These are phyloP conservation scores for Kernera saxatilis DNA, from an alignment of 345 rosid species.

Conservation along the genomic window DNA sequence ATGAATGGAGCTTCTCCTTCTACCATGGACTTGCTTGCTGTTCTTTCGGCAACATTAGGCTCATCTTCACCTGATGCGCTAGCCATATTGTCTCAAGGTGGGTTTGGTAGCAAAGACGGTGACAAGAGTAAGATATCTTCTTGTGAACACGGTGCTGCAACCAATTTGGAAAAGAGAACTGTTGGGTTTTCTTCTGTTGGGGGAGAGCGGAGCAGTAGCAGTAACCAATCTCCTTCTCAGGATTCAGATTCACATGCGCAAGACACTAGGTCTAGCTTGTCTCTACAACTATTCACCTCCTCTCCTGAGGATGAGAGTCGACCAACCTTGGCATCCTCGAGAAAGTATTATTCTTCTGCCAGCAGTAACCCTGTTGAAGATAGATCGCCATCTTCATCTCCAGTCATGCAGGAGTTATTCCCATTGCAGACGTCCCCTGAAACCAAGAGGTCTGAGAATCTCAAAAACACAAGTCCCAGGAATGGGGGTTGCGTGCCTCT, in stretches of 20 bases:
- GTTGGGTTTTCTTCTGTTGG: slow-evolving; percentile 43
- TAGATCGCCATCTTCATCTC: slow-evolving; percentile 76
- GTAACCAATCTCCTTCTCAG: slow-evolving; percentile 64
- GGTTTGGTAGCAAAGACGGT: slow-evolving; percentile 54
- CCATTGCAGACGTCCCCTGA: slow-evolving; percentile 64
- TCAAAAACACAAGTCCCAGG: slow-evolving; percentile 39
- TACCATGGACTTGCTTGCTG: slow-evolving; percentile 66
- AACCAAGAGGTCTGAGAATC: slow-evolving; percentile 46
- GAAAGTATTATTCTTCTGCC: slow-evolving; percentile 85
- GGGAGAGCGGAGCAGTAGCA: slow-evolving; percentile 65
- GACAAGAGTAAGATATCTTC: slow-evolving; percentile 49
- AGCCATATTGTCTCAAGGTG: slow-evolving; percentile 52
- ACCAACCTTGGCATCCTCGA: slow-evolving; percentile 57
- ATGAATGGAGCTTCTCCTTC: slow-evolving; percentile 54
- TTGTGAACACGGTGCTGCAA: slow-evolving; percentile 36
- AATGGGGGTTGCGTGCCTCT: slow-evolving; percentile 45
- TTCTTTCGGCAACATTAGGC: slow-evolving; percentile 61
- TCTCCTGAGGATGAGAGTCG: slow-evolving; percentile 68
- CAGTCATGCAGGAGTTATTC: slow-evolving; percentile 61
- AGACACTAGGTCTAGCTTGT: slow-evolving; percentile 54
- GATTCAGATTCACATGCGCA: slow-evolving; percentile 67
- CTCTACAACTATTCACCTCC: slow-evolving; percentile 72
- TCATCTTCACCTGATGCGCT: slow-evolving; percentile 59
- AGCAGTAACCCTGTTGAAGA: slow-evolving; percentile 82
- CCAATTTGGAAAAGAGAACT: slow-evolving; percentile 40